Evolutionary conservation across 2,329 filamentous ascomycete species (phyloP).

Genomic region (Apiospora koreana): DNA sequence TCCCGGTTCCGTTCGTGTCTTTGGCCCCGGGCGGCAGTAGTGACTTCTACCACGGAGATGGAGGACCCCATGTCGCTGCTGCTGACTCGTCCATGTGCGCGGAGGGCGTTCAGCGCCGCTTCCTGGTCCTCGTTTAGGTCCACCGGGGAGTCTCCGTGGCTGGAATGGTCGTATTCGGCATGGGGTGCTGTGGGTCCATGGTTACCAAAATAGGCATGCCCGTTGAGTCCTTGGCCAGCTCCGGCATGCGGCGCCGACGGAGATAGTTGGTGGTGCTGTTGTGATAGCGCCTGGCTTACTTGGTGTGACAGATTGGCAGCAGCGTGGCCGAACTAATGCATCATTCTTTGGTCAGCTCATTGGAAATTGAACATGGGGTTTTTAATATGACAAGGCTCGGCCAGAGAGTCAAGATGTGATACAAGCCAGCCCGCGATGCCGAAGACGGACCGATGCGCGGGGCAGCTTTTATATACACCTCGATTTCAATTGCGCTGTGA

Average conservation of each 20-base stretch:
- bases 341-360: background rate
- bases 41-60: constrained; percentile 8
- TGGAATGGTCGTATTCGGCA: background rate
- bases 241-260: background rate
- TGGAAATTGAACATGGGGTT: background rate
- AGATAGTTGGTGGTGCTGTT: background rate
- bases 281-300: background rate
- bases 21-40: constrained; percentile 2
- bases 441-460: background rate
- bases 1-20: constrained; percentile 13
- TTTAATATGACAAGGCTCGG: background rate
- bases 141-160: background rate
- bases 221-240: background rate
- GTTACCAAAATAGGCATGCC: background rate
- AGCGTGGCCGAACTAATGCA: background rate
- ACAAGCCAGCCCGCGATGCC: background rate
- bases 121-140: constrained; percentile 3
- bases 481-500: background rate
- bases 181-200: background rate
- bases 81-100: background rate
- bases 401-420: background rate
- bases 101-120: background rate
- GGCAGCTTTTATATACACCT: background rate
- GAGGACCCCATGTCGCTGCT: constrained; percentile 1
- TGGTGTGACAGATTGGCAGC: background rate